Base-by-base conservation (phyloP, 768 basidiomycete genomes). In the Glaciozyma antarctica region DNA sequence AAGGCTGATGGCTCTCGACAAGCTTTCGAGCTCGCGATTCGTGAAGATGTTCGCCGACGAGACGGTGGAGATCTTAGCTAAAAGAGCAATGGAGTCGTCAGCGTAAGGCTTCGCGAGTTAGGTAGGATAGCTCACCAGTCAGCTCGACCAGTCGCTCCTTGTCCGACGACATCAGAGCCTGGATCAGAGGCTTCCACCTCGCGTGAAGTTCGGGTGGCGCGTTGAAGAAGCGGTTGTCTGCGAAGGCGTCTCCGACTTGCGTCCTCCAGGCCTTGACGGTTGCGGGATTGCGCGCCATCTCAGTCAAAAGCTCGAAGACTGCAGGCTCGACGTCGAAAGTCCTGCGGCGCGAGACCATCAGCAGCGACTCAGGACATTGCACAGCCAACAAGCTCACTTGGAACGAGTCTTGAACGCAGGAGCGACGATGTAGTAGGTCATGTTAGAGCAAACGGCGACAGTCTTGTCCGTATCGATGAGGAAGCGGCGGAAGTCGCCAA, bases 11-110 rank as follows among this genome's bases (percentile, higher is more conserved):
- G 91, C 90, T 30, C 90, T 84, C 32, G 87, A 78, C 0, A 90
- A 78, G 83, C 88, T 93, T 77, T 99, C 95, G 62, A 91, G 88
- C 75, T 98, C 95, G 54, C 88, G 81, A 73, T 91, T 98, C 38
- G 90, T 87, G 77, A 99, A 99, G 61, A 99, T 95, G 73, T 95
- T 98, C 24, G 90, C 86, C 0, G 93, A 94, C 1, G 95, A 87
- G 0, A 86, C 84, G 3, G 88, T 85, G 2, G 88, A 85, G 60
- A 94, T 84, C 32, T 74, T 71, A 59, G 63, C 77, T 78, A 66
- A 17, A 19, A 26, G 38, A 16, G 61, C n/a, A 24, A 8, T n/a
- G n/a, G n/a, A n/a, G n/a, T n/a, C n/a, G 5, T 62, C 17, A 56
- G 54, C 38, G 0, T 26, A 21, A 43, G 22, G 12, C 34, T 21